Evolutionary conservation across 1,284 basidiomycete genomes (phyloP), one percentile per base, ranked within the genome.

Genomic region (Trichosporon sp.): DNA sequence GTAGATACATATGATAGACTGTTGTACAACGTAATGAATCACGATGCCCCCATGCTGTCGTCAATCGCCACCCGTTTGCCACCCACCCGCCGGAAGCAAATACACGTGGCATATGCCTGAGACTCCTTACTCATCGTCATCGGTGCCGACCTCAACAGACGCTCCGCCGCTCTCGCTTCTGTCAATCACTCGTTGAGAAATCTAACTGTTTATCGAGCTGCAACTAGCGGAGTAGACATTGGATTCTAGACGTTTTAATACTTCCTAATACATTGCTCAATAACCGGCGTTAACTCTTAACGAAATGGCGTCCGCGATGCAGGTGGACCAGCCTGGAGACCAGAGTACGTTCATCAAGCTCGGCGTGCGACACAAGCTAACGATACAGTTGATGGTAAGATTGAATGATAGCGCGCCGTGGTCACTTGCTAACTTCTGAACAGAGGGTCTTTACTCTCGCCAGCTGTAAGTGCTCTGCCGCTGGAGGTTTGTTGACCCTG

Each of bases 401-500:
- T 18, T 12, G 9, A 60, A 21, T 29, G 7, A 32, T 11, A 4
- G 27, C 8, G 23, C 27, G 15, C 9, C 18, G 32, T 3, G 6
- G 3, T 9, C 21, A n/a, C 31, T 15, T 32, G 42, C 60, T 44
- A 23, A 65, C 25, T 47, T 21, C 35, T 62, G 56, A 65, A 62
- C 53, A 83, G 93, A 96, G 86, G 92, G 93, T 70, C 87, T 98
- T 64, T 98, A 98, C 85, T 96, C 94, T 76, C 91, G 95, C 78
- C 95, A 98, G 86, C 86, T 98, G 94, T 95, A 82, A 87, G 92
- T 85, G 71, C 67, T 51, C 76, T 13, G 68, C 13, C 3, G 6
- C 12, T 13, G n/a, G n/a, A 69, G 69, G 66, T 72, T 72, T 67
- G 73, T 71, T 75, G 66, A 70, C 53, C 27, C 34, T 32, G 29